Evolutionary conservation across 225 moss, liverwort and hornwort species (phyloP), one percentile per base, ranked within the genome.

Genomic region (Straminergon stramineum): DNA sequence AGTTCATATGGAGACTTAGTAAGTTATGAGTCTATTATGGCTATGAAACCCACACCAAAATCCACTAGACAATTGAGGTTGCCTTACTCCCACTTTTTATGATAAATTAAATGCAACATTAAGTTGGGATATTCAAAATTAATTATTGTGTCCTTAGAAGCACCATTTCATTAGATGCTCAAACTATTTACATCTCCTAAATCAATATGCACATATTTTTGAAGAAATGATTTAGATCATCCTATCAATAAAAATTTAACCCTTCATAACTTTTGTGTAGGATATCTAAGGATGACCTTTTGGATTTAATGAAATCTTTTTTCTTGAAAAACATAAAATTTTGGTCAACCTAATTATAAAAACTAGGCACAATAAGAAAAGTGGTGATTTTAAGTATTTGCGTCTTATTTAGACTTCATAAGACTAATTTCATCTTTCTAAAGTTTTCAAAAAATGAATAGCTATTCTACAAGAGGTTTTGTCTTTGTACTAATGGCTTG

Each of bases 281-380:
- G 15, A 41, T 41, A 27, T 41, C 15, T 9, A 41, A 71, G 3
- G 17, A 62, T 62, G 28, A 13, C 7, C 12, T n/a, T 22, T 69
- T n/a, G 2, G 7, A 0, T n/a, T 22, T 4, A 69, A 13, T 21
- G 2, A 22, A 13, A n/a, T n/a, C 4, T 22, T n/a, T 69, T 69
- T 22, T 19, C 2, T 13, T 12, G n/a, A 20, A 22, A n/a, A 22
- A 8, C 7, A n/a, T n/a, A n/a, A 22, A n/a, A 37, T 2, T 12
- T 70, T 39, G 24, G 39, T 39, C 24, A 70, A 39, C 8, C 14
- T 39, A 15, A 70, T 24, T 24, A 70, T 70, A 14, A 39, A 39
- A 39, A 24, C 0, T 4, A 15, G 13, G 8, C 14, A 24, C 8
- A 70, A 70, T 24, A 70, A 39, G 24, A 39, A 70, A 39, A 70